These are phyloP conservation scores for Trichoderma gracile DNA, from an alignment of 2,329 filamentous ascomycete genomes.

Conservation along the genomic window DNA sequence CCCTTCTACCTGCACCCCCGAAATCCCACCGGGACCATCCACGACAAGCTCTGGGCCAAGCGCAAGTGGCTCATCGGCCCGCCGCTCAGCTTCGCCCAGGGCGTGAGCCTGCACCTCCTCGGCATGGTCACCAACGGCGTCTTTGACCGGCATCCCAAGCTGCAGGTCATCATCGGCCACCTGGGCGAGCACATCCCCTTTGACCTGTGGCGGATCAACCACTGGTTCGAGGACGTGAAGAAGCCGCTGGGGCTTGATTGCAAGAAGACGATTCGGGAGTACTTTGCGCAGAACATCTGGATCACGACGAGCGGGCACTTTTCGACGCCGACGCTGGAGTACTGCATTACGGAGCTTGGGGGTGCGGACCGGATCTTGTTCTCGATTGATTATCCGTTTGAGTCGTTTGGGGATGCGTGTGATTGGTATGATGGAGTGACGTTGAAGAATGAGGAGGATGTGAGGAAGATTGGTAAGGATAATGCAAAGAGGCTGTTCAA, in stretches of 20 bases:
- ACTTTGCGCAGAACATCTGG: slow-evolving; percentile 58
- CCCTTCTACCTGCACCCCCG: slow-evolving; percentile 66
- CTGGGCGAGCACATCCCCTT: slow-evolving; percentile 53
- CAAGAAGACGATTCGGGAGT: slow-evolving; percentile 53
- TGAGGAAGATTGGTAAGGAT: slow-evolving; percentile 45
- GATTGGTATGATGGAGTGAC: slow-evolving; percentile 44
- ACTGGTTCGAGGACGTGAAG: slow-evolving; percentile 59
- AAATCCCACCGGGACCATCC: slow-evolving; percentile 56
- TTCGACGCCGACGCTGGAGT: slow-evolving; percentile 54
- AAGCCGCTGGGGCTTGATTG: slow-evolving; percentile 50
- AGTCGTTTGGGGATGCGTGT: slow-evolving; percentile 46
- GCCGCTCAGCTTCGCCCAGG: slow-evolving; percentile 59
- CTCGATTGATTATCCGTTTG: slow-evolving; percentile 56
- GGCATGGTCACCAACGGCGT: slow-evolving; percentile 53
- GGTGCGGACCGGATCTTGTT: slow-evolving; percentile 54
- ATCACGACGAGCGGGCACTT: slow-evolving; percentile 60
- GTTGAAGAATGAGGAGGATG: slow-evolving; percentile 40
- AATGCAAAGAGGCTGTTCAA: slow-evolving; percentile 47
- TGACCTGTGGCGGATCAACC: slow-evolving; percentile 52
- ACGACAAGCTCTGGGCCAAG: slow-evolving; percentile 60
- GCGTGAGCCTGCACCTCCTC: slow-evolving; percentile 58
- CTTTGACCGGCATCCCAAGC: slow-evolving; percentile 50
- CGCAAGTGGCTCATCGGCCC: slow-evolving; percentile 62
- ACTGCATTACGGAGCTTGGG: slow-evolving; percentile 50
- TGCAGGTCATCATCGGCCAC: slow-evolving; percentile 51